Base-by-base conservation (phyloP, 2,329 filamentous ascomycete species). In the Phaeophleospora eucalypticola region DNA sequence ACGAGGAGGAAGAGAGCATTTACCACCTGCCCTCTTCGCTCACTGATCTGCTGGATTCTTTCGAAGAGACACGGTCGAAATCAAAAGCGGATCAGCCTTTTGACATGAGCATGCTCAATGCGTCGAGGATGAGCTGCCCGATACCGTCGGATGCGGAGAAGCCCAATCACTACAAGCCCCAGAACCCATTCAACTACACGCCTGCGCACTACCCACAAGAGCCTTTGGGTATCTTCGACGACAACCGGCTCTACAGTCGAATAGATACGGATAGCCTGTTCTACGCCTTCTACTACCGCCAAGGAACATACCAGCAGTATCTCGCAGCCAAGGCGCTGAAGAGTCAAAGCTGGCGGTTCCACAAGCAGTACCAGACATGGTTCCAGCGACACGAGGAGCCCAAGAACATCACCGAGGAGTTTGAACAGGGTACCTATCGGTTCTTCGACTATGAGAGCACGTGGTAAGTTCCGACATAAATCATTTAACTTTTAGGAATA, bases 401-500 rank as follows among this genome's bases (percentile, higher is more conserved):
- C 15, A 98, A 98, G 76, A 90, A 84, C 60, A 98, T 98, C 64
- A 97, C 93, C 0, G 93, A 98, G 69, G 93, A 98, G 71, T 97
- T 89, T 65, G 93, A 98, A 72, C 93, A 98, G 71, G 93, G 93
- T 53, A 98, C 93, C 18, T 98, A 98, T 74, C 84, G 93, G 41
- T 98, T 98, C 76, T 98, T 98, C 69, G 93, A 98, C 71, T 98
- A 98, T 66, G 93, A 98, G 72, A 95, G 88, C 70, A 98, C 93
- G 64, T 98, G 93, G 93, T 96, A 72, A 71, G 86, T 75, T 32
- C 47, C 36, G 45, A 34, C 20, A 35, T 41, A 19, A n/a, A 32
- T 33, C 10, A 29, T 43, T 36, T 50, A 37, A 21, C 17, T 29
- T 29, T 6, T 6, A 35, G 52, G 39, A 43, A 49, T 51, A 43